Percentiles rank a stretch among this genome's conserved stretches.
phyloP scores from a whole-genome alignment of 441 rosid genomes.

The Erodium texanum region DNA sequence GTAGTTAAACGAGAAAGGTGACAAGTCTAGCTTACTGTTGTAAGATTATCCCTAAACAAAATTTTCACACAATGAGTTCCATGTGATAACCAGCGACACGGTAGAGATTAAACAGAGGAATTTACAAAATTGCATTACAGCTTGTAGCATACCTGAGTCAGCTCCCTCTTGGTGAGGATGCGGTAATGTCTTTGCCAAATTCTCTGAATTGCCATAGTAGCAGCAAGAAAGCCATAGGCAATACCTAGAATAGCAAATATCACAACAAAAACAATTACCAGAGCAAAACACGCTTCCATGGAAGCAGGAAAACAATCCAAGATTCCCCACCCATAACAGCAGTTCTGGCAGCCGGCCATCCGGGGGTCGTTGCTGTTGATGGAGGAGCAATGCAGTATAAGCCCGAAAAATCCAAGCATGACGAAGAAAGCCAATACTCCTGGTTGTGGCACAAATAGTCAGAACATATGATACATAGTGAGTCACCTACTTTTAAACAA shows the following conservation, averaged over 20 bases:
- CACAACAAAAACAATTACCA: constrained; percentile 73
- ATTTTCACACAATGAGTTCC: neutral
- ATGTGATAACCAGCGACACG: neutral
- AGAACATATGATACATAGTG: constrained; percentile 3
- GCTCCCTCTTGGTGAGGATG: constrained; percentile 83
- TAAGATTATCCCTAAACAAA: too few species aligned
- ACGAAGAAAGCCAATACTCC: constrained; percentile 91
- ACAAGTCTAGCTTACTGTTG: too few species aligned
- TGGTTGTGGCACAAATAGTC: constrained; percentile 19
- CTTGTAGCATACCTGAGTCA: constrained; percentile 47
- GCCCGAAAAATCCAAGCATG: constrained; percentile 80
- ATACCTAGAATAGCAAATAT: constrained; percentile 84
- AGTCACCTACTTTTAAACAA: neutral
- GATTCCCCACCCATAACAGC: constrained; percentile 96
- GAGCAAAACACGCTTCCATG: constrained; percentile 88
- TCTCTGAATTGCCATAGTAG: constrained; percentile 86
- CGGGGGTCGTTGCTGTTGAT: constrained; percentile 56
- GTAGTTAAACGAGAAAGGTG: too few species aligned
- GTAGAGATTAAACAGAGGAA: neutral
- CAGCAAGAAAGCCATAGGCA: constrained; percentile 94
- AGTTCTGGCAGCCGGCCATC: constrained; percentile 93
- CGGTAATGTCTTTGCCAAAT: constrained; percentile 97
- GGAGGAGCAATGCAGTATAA: constrained; percentile 77
- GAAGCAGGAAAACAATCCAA: constrained; percentile 95
- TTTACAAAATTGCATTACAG: neutral